Conservation (phyloP, 768 basidiomycete species). For the Termitomyces heimii region DNA sequence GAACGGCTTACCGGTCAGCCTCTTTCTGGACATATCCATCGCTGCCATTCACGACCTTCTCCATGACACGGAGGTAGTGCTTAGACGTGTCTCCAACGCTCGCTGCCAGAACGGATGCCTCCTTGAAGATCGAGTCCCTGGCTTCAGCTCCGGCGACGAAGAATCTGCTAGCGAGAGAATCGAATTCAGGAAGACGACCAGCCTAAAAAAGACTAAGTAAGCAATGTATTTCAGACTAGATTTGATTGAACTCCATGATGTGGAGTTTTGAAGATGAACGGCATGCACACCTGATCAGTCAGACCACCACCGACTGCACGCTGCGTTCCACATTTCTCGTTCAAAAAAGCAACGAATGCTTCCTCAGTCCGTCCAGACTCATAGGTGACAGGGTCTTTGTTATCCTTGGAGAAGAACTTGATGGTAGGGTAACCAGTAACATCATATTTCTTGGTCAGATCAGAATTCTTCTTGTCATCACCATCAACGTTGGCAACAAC, state of each 20-base stretch:
- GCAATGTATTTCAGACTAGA: background rate
- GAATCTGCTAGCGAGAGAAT: conserved; percentile 73
- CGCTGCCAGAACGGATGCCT: conserved; percentile 53
- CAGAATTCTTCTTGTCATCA: conserved; percentile 75
- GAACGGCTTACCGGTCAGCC: conserved; percentile 55
- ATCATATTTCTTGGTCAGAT: conserved; percentile 63
- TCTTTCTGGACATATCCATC: conserved; percentile 85
- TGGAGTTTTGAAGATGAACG: background rate
- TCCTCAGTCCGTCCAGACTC: conserved; percentile 64
- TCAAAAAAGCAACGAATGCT: conserved; percentile 75
- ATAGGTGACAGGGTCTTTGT: conserved; percentile 59
- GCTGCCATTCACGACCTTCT: conserved; percentile 68
- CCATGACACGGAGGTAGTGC: conserved; percentile 89
- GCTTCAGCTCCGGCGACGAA: conserved; percentile 50
- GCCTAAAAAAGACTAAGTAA: conserved; percentile 41
- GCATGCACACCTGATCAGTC: conserved; percentile 49
- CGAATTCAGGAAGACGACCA: conserved; percentile 74
- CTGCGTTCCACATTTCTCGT: conserved; percentile 81
- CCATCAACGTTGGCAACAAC: conserved; percentile 89
- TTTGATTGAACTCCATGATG: too few species aligned
- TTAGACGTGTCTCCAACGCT: conserved; percentile 46
- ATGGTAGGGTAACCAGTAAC: conserved; percentile 87
- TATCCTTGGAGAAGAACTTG: conserved; percentile 85
- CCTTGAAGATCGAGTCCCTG: conserved; percentile 56
- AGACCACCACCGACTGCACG: conserved; percentile 81